These are phyloP conservation scores for Beta corolliflora DNA, from an alignment of 179 eudicot species.

Conservation along the genomic window DNA sequence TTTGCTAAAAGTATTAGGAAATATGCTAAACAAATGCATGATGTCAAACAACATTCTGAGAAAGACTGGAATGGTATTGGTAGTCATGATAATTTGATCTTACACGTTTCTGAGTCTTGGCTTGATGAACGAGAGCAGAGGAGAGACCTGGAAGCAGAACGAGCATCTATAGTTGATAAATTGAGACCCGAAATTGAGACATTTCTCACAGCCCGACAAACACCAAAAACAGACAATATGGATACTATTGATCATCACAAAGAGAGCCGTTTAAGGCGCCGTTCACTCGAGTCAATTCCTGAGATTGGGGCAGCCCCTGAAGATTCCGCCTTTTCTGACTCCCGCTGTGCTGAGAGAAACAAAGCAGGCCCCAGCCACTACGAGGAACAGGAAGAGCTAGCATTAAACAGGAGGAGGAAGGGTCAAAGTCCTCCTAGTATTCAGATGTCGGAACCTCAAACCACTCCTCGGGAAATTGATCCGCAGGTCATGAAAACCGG, in stretches of 20 bases:
- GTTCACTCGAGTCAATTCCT: slow-evolving; percentile 79
- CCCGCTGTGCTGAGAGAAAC: slow-evolving; percentile 40
- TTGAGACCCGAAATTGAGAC: slow-evolving; percentile 72
- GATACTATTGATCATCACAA: slow-evolving; percentile 31
- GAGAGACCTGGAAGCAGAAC: slow-evolving; percentile 42
- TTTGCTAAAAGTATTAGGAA: slow-evolving; percentile 72
- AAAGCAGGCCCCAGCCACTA: slow-evolving; percentile 26
- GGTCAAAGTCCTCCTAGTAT: slow-evolving; percentile 43
- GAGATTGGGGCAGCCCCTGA: slow-evolving; percentile 63
- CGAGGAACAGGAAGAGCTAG: slow-evolving; percentile 38
- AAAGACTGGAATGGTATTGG: slow-evolving; percentile 44
- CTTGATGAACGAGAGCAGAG: slow-evolving; percentile 79
- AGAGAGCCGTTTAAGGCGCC: slow-evolving; percentile 39
- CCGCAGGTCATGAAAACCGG: slow-evolving; percentile 15
- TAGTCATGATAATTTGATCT: slow-evolving; percentile 50
- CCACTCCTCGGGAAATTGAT: slow-evolving; percentile 26
- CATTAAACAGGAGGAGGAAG: slow-evolving; percentile 35
- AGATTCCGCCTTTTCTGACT: slow-evolving; percentile 55
- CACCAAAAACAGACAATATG: slow-evolving; percentile 5
- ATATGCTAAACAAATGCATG: slow-evolving; percentile 59
- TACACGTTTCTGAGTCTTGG: slow-evolving; percentile 88
- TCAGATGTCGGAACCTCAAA: slow-evolving; percentile 40
- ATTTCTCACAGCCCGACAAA: slow-evolving; percentile 52
- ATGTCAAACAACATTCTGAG: slow-evolving; percentile 56
- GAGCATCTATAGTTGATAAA: slow-evolving; percentile 50